Conservation (phyloP, 1,139 yeast species). For the Yamadazyma triangularis region DNA sequence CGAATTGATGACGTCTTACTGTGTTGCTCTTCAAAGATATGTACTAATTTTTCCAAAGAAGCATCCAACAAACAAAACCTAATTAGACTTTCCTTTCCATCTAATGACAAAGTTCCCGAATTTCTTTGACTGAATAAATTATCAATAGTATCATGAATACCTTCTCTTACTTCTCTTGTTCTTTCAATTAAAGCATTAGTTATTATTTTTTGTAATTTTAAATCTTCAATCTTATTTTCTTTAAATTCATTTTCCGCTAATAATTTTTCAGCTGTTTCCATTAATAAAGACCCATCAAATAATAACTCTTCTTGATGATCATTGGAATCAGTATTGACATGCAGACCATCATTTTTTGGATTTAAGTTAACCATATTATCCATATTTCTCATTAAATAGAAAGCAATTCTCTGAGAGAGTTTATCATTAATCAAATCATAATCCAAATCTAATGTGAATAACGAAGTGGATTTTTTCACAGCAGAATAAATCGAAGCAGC, state of each 20-base stretch:
- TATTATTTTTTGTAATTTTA: slow-evolving; percentile 35
- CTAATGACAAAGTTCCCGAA: slow-evolving; percentile 34
- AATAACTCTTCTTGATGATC: slow-evolving; percentile 38
- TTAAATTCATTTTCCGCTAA: slow-evolving; percentile 30
- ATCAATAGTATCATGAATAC: slow-evolving; percentile 40
- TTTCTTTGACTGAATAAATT: slow-evolving; percentile 33
- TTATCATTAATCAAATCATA: slow-evolving; percentile 63
- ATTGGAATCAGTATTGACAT: slow-evolving; percentile 3
- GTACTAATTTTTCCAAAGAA: slow-evolving; percentile 39
- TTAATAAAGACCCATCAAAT: slow-evolving; percentile 48
- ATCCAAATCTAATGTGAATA: slow-evolving; percentile 72
- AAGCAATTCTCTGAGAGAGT: slow-evolving; percentile 72
- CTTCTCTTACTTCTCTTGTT: slow-evolving; percentile 37
- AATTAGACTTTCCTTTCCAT: slow-evolving; percentile 41
- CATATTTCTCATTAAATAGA: slow-evolving; percentile 80
- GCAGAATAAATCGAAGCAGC: slow-evolving; percentile 70
- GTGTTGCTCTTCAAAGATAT: slow-evolving; percentile 42
- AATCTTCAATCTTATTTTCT: slow-evolving; percentile 27
- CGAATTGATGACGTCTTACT: slow-evolving; percentile 14
- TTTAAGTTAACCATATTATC: slow-evolving; percentile 31
- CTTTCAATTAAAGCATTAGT: slow-evolving; percentile 42
- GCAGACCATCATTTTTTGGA: not conserved
- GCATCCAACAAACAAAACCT: slow-evolving; percentile 42
- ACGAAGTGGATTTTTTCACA: slow-evolving; percentile 57
- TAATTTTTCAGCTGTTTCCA: slow-evolving; percentile 64